These are phyloP conservation scores for Penicillium janthinellum DNA, from an alignment of 2,329 filamentous ascomycete species.

Conservation along the genomic window DNA sequence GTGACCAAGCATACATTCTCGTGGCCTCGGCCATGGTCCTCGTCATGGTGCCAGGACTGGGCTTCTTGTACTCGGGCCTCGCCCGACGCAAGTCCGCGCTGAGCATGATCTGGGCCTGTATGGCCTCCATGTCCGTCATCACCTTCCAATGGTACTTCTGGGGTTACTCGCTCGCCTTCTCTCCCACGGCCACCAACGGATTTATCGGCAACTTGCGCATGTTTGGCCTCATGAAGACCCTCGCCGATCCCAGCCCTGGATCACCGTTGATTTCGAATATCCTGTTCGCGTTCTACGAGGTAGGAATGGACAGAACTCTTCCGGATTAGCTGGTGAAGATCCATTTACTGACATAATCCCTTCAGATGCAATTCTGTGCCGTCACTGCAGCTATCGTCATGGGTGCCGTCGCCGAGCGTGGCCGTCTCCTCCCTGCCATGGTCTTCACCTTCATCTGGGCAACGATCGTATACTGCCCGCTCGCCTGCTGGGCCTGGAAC, in stretches of 20 bases:
- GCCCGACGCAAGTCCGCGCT: conserved; percentile 97
- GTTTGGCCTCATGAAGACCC: conserved; percentile 83
- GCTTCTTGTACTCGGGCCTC: conserved; percentile 95
- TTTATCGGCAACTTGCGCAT: conserved; percentile 90
- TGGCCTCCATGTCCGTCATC: conserved; percentile 88
- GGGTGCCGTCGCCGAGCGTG: conserved; percentile 90
- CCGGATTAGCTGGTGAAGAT: too few species aligned
- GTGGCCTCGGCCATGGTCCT: conserved; percentile 88
- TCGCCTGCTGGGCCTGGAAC: conserved; percentile 98
- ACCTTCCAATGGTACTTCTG: conserved; percentile 99
- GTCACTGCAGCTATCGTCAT: conserved; percentile 90
- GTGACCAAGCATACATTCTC: conserved; percentile 93
- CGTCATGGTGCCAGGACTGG: conserved; percentile 94
- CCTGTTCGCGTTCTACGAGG: conserved; percentile 92
- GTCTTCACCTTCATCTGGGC: conserved; percentile 97
- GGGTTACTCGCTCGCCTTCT: conserved; percentile 96
- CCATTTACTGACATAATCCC: not conserved
- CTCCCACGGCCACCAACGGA: conserved; percentile 74
- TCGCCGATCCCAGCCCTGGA: conserved; percentile 82
- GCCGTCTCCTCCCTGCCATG: conserved; percentile 88
- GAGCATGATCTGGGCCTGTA: conserved; percentile 95
- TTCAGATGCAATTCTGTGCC: conserved; percentile 92
- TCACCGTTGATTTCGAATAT: conserved; percentile 86
- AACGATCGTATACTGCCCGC: conserved; percentile 93
- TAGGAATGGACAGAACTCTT: conserved; percentile 40